Evolutionary conservation across 2,329 filamentous ascomycete species (phyloP), one percentile per base, ranked within the genome.

Genomic region (Tolypocladium ophioglossoides): DNA sequence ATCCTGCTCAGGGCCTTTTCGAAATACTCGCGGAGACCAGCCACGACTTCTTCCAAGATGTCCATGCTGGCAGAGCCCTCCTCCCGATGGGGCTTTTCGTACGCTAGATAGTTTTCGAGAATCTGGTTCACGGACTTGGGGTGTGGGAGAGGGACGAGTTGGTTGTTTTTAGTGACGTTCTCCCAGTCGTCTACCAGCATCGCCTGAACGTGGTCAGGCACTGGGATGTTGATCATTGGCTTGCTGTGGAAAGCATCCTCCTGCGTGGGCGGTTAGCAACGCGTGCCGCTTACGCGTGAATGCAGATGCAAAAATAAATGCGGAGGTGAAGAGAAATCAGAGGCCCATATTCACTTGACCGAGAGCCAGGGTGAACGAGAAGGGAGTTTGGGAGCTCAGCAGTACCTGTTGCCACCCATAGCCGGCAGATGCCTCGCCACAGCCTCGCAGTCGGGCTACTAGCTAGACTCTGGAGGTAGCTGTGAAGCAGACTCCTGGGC

Each of bases 131-230:
- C 89, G 1, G 92, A 84, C 52, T 86, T 82, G 32, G 79, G 76
- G 49, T 90, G 85, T 0, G 94, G 94, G 18, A 99, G 77, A 2
- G 89, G 85, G 35, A 96, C 89, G 4, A 97, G 83, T 66, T 92
- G 89, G 62, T 90, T 83, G 67, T 95, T 94, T 74, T 96, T 97
- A 54, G 94, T 99, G 57, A 99, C 85, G 63, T 96, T 95, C 70
- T 99, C 94, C 94, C 94, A 99, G 69, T 99, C 94, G 67, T 99
- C 94, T 24, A 99, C 94, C 3, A 99, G 82, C 58, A 95, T 80
- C 18, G 88, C 89, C 74, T 97, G 96, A 60, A 99, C 78, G 60
- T 87, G 83, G 66, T 97, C 94, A 0, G 94, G 91, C 59, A 97
- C 84, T 51, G 85, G 79, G 44, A 99, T 80, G 63, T 90, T 89